Percentiles rank a stretch among this genome's conserved stretches.
phyloP scores from a whole-genome alignment of 306 rosid species.

The Dalbergia cultrata region DNA sequence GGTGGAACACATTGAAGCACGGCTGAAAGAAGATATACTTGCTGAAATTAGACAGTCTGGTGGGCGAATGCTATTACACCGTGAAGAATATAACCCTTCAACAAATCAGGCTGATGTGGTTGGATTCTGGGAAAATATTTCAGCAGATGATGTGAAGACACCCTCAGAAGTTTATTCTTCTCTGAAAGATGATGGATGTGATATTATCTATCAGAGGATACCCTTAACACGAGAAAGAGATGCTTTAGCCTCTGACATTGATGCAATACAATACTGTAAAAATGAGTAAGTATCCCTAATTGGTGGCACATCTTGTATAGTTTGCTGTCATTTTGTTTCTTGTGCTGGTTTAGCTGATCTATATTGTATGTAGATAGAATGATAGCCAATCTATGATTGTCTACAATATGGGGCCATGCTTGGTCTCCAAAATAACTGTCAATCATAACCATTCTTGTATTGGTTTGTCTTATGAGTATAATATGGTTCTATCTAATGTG shows the following conservation, averaged over 20 bases:
- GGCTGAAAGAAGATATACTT: constrained; percentile 83
- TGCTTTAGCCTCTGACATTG: constrained; percentile 81
- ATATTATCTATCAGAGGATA: constrained; percentile 71
- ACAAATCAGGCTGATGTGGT: constrained; percentile 72
- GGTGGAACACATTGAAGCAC: constrained; percentile 93
- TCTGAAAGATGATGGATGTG: constrained; percentile 70
- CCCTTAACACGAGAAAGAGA: constrained; percentile 88
- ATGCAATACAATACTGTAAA: constrained; percentile 79
- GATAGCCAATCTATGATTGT: constrained; percentile 23
- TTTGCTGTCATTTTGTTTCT: constrained; percentile 15
- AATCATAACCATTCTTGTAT: constrained; percentile 3
- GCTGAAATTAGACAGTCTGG: constrained; percentile 79
- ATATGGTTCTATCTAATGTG: constrained; percentile 22
- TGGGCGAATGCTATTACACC: constrained; percentile 85
- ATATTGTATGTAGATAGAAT: constrained; percentile 14
- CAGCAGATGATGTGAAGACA: constrained; percentile 80
- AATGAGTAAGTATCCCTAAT: constrained; percentile 68
- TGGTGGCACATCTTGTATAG: constrained; percentile 10
- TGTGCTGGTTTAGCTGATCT: constrained; percentile 9
- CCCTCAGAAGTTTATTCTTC: constrained; percentile 84
- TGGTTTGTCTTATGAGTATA: constrained; percentile 18
- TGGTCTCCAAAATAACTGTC: neutral
- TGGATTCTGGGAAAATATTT: constrained; percentile 87
- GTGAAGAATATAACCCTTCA: constrained; percentile 81
- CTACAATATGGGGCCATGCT: constrained; percentile 8